Conservation (phyloP, 257 asterid species). For the Primulina huaijiensis region DNA sequence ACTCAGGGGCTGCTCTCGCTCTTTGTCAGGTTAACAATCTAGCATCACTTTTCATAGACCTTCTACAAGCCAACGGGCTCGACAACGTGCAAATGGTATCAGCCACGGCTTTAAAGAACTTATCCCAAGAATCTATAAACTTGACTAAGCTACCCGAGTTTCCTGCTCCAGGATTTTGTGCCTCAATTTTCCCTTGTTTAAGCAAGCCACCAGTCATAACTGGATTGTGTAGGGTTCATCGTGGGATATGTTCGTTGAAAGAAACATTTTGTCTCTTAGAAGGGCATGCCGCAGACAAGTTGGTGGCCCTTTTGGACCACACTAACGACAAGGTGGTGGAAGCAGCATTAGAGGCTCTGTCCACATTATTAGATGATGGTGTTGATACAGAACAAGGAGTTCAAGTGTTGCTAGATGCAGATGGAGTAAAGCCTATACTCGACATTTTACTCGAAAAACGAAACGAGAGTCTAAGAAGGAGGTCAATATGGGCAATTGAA, state of each 20-base stretch:
- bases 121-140: conserved; percentile 68
- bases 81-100: conserved; percentile 93
- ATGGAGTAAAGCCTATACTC: conserved; percentile 68
- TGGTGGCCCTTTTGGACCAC: conserved; percentile 85
- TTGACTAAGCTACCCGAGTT: conserved; percentile 63
- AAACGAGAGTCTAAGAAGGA: conserved; percentile 59
- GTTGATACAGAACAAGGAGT: conserved; percentile 77
- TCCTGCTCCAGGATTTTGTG: conserved; percentile 57
- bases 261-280: conserved; percentile 78
- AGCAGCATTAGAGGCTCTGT: conserved; percentile 82
- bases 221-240: conserved; percentile 69
- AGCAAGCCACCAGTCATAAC: conserved; percentile 57
- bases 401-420: conserved; percentile 58
- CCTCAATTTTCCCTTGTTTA: conserved; percentile 64
- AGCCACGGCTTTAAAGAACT: conserved; percentile 84
- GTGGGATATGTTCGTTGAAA: conserved; percentile 65
- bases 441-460: conserved; percentile 74
- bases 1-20: conserved; percentile 44
- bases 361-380: conserved; percentile 77
- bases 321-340: conserved; percentile 77
- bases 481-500: conserved; percentile 91
- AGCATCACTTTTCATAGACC: conserved; percentile 69
- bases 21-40: conserved; percentile 64
- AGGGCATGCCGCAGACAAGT: conserved; percentile 79
- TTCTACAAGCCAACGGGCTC: conserved; percentile 78